Evolutionary conservation across 352 stramenopile genomes (phyloP), one percentile per base, ranked within the genome.

Genomic region (Peronospora tabacina): DNA sequence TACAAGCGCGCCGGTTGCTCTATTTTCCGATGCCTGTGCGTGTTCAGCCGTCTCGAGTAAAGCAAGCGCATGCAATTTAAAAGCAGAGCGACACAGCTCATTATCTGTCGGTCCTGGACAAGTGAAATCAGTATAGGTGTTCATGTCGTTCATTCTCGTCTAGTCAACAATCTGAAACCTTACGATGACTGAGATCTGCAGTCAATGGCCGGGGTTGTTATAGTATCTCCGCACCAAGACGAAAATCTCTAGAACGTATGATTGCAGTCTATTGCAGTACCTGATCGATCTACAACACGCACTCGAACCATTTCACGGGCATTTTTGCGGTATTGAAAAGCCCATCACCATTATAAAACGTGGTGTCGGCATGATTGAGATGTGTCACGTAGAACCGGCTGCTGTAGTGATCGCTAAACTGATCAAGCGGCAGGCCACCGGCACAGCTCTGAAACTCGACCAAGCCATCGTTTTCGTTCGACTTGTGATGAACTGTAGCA

Each of bases 301-400:
- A 88, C 58, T 84, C 70, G 34, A 88, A 82, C 76, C 76, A 88
- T 45, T 85, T 86, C 11, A 80, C 41, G 0, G 76, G 76, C 48
- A 78, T 86, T 47, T 81, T 66, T 4, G 68, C 47, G 0, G 59
- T 52, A 34, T 66, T 61, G 26, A 75, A 76, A 33, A 74, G 65
- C 0, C 65, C 72, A 34, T 86, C 76, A 13, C 74, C 74, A 44
- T 82, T 63, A 39, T 68, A 75, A 51, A 86, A 80, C 2, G 72
- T 64, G 5, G 67, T 80, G 44, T 88, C 76, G n/a, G 63, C 54
- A 47, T 88, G 74, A 55, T 86, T 88, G 45, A 88, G 58, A 44
- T 61, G 50, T 19, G 74, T 75, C 40, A 74, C 50, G 56, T 88
- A 88, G 52, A 82, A 79, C 20, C 53, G 53, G 22, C 63, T 61